Evolutionary conservation across 495 filamentous ascomycete genomes (phyloP).

Genomic region (Diplogelasinospora grovesii): DNA sequence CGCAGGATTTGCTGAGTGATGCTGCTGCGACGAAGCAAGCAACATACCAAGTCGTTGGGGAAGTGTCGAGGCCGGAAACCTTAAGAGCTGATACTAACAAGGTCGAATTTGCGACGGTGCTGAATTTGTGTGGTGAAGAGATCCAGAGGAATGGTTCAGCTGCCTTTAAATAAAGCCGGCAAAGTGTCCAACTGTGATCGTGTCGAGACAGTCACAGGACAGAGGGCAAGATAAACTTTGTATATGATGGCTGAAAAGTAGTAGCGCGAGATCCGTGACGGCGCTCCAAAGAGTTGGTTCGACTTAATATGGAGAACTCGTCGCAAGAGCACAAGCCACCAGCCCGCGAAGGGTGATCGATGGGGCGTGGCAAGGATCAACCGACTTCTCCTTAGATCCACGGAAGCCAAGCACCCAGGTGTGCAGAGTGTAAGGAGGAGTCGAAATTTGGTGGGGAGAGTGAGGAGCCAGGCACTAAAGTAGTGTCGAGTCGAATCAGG

Average conservation of each 20-base stretch:
- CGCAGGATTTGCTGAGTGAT: no score
- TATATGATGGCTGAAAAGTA: not conserved
- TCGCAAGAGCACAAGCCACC: constrained; percentile 10
- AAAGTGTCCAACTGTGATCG: no score
- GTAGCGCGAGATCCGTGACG: not conserved
- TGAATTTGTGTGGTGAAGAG: no score
- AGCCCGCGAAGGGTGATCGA: constrained; percentile 4
- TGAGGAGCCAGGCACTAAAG: constrained; percentile 10
- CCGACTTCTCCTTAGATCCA: constrained; percentile 5
- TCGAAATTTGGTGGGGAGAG: constrained; percentile 5
- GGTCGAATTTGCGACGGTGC: no score
- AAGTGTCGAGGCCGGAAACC: no score
- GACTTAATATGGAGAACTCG: constrained; percentile 14
- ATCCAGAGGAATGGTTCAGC: no score
- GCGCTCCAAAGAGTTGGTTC: constrained; percentile 10
- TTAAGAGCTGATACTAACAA: no score
- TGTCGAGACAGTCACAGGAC: no score
- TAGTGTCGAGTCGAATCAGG: constrained; percentile 11
- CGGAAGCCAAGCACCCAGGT: constrained; percentile 6
- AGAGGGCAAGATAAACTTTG: no score
- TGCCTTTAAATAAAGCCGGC: no score
- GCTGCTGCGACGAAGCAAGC: constrained; percentile 31
- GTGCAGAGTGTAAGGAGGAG: constrained; percentile 4
- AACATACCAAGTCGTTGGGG: constrained; percentile 44
- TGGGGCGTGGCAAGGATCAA: constrained; percentile 13